Base-by-base conservation (phyloP, 2,329 filamentous ascomycete genomes). In the Aureobasidium subglaciale region DNA sequence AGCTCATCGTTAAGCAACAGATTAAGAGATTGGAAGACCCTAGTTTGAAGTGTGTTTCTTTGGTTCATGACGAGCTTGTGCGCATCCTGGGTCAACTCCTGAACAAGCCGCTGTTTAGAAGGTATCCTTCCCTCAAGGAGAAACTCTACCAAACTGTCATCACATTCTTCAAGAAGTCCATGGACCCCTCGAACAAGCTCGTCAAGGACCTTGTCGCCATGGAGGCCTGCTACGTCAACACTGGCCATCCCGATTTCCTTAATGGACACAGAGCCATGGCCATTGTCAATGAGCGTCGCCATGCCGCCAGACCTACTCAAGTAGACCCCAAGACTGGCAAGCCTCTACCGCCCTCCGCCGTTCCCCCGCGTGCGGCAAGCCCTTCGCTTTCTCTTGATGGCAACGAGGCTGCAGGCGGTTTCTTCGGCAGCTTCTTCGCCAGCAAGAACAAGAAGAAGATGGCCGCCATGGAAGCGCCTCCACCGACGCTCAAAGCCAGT, bases 391-490 rank as follows among this genome's bases (percentile, higher is more conserved):
- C 84, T 49, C 75, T 83, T 40, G 63, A 68, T 38, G 73, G 76
- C 16, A 73, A 75, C 32, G 74, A 73, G 25, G 66, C 70, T 15
- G 66, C 80, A 58, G 58, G 59, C 30, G 90, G 92, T 34, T 99
- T 99, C 81, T 99, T 99, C 65, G 93, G 93, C 63, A 95, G 89
- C 67, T 99, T 99, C 82, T 99, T 96, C 69, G 90, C 93, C 10
- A 91, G 89, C 68, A 99, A 97, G 83, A 99, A 97, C 78, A 99
- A 97, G 85, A 99, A 99, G 83, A 97, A 96, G 86, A 95, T 95
- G 75, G 93, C 93, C n/a, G 91, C 92, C 45, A 99, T 99, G 93
- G 93, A 99, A 71, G 80, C 93, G 13, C 93, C 93, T 35, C 93
- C 93, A 60, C 83, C 93, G 27, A 92, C 84, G 38, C 83, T 99